Conservation (phyloP, 139 green algal genomes). For the Eudorina sp. region DNA sequence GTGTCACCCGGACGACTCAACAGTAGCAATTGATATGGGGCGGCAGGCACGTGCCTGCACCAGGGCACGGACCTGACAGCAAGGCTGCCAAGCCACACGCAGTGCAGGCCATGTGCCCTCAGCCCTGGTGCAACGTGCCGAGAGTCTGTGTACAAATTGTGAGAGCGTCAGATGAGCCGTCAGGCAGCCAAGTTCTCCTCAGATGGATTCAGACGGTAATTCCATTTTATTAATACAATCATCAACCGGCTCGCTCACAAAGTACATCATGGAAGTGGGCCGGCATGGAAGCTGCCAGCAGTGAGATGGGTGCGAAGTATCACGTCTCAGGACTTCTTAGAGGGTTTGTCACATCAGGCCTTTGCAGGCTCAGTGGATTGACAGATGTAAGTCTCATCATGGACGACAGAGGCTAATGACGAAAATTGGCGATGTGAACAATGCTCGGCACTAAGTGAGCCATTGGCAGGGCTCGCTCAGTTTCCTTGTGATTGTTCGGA, state of each 20-base stretch:
- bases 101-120: background rate
- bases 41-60: background rate
- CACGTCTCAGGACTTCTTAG: slow-evolving; percentile 51
- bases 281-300: no score
- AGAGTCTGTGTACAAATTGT: no score
- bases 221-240: slow-evolving; percentile 31
- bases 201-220: slow-evolving; percentile 39
- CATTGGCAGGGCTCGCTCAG: background rate
- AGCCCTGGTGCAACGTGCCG: no score
- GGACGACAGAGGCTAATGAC: background rate
- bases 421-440: background rate
- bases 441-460: slow-evolving; percentile 28
- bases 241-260: background rate
- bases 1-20: slow-evolving; percentile 42
- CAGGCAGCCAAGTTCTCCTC: slow-evolving; percentile 41
- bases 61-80: background rate
- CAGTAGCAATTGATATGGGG: background rate
- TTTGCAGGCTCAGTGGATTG: slow-evolving; percentile 41
- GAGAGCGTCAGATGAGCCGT: background rate
- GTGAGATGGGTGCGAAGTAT: no score
- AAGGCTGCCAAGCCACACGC: background rate
- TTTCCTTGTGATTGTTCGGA: slow-evolving; percentile 31
- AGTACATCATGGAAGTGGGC: background rate
- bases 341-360: slow-evolving; percentile 47
- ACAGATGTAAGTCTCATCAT: slow-evolving; percentile 42